phyloP scores from a whole-genome alignment of 1,284 basidiomycete species.

The Wallemia mellicola region DNA sequence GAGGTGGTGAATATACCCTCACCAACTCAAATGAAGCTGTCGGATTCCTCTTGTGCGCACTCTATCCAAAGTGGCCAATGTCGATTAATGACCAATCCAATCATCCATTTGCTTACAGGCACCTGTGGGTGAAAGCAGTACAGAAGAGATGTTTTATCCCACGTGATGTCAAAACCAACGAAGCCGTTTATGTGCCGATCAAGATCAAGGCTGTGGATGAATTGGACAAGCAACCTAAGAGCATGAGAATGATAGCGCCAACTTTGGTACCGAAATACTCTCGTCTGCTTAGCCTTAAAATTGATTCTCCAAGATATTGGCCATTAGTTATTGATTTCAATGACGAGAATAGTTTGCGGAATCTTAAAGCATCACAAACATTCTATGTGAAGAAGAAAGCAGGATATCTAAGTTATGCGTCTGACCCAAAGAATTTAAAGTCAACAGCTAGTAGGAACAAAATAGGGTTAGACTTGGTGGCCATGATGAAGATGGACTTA shows the following conservation, averaged over 20 bases:
- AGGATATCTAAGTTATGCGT: conserved; percentile 68
- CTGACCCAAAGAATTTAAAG: conserved; percentile 36
- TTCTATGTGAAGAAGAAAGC: conserved; percentile 73
- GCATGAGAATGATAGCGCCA: conserved; percentile 51
- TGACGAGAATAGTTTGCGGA: conserved; percentile 31
- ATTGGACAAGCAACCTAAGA: conserved; percentile 13
- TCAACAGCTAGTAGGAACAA: background rate
- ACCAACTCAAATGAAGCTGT: conserved; percentile 74
- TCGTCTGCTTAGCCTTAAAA: conserved; percentile 40
- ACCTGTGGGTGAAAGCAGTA: conserved; percentile 81
- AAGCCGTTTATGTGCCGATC: conserved; percentile 67
- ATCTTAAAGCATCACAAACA: conserved; percentile 38
- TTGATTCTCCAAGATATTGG: conserved; percentile 84
- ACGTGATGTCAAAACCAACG: conserved; percentile 60
- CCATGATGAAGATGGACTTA: background rate
- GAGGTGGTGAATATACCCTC: conserved; percentile 69
- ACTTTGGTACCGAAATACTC: conserved; percentile 69
- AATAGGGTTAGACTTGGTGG: background rate
- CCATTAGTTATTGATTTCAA: conserved; percentile 41
- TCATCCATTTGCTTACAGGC: conserved; percentile 72
- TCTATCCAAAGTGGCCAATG: conserved; percentile 63
- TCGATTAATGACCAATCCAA: conserved; percentile 58
- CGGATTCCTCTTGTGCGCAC: conserved; percentile 59
- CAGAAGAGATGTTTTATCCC: conserved; percentile 78
- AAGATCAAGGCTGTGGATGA: conserved; percentile 42